Conservation (phyloP, 2,329 filamentous ascomycete genomes). For the Ramularia endophylla region DNA sequence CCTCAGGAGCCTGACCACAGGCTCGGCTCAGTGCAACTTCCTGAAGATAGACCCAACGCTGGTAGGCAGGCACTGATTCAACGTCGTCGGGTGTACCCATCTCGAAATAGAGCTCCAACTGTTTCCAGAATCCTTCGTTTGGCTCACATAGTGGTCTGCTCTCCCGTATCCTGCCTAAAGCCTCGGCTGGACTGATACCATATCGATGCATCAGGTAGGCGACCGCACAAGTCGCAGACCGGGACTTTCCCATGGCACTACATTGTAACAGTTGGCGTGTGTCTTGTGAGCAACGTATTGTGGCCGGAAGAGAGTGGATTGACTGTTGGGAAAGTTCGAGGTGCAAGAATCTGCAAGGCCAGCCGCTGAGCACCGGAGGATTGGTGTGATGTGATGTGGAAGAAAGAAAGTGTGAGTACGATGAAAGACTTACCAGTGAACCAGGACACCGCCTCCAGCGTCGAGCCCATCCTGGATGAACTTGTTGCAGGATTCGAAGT, state of each 20-base stretch:
- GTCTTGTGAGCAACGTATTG: too few relatives aligned
- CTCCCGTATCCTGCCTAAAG: constrained; percentile 63
- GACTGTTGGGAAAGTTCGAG: too few relatives aligned
- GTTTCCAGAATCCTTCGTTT: constrained; percentile 85
- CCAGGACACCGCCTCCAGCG: constrained; percentile 55
- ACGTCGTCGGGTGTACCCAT: constrained; percentile 73
- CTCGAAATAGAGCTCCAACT: constrained; percentile 78
- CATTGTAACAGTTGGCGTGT: constrained; percentile 9
- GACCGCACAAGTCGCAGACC: constrained; percentile 76
- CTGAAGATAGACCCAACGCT: constrained; percentile 66
- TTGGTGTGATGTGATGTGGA: too few relatives aligned
- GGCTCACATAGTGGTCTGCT: constrained; percentile 76
- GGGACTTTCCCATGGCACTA: constrained; percentile 89
- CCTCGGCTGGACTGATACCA: constrained; percentile 52
- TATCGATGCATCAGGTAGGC: constrained; percentile 70
- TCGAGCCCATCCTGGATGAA: constrained; percentile 78
- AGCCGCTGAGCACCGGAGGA: too few relatives aligned
- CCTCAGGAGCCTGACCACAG: constrained; percentile 70
- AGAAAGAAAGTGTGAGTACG: constrained; percentile 4
- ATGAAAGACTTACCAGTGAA: constrained; percentile 59
- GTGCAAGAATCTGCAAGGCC: too few relatives aligned
- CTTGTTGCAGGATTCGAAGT: constrained; percentile 69
- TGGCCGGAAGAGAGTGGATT: too few relatives aligned
- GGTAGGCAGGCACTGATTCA: constrained; percentile 68
- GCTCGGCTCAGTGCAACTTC: constrained; percentile 63